phyloP scores from a whole-genome alignment of 495 filamentous ascomycete species.

The Neurospora tetrasperma region DNA sequence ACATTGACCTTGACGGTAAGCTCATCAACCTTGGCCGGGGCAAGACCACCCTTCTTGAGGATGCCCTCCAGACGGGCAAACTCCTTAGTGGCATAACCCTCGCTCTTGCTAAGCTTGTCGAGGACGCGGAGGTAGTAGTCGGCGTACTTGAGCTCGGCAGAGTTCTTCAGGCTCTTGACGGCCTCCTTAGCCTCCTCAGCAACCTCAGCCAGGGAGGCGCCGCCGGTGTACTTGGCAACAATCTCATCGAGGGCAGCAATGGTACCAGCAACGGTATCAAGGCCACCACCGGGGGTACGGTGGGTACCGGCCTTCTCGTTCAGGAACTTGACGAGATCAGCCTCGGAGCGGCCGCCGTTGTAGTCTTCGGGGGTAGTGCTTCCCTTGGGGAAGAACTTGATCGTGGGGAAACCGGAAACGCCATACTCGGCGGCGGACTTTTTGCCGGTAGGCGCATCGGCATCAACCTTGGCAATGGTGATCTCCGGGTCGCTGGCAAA shows the following conservation, averaged over 20 bases:
- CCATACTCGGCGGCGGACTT: slow-evolving; percentile 65
- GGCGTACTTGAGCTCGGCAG: slow-evolving; percentile 58
- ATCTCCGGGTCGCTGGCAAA: slow-evolving; percentile 68
- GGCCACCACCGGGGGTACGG: slow-evolving; percentile 70
- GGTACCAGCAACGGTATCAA: slow-evolving; percentile 73
- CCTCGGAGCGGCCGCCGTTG: slow-evolving; percentile 67
- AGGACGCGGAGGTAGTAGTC: slow-evolving; percentile 89
- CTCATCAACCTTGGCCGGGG: slow-evolving; percentile 82
- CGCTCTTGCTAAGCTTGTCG: slow-evolving; percentile 66
- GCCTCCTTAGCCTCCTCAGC: slow-evolving; percentile 58
- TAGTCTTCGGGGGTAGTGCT: slow-evolving; percentile 64
- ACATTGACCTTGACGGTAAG: slow-evolving; percentile 81
- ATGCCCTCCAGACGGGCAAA: slow-evolving; percentile 67
- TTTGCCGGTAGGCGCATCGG: slow-evolving; percentile 76
- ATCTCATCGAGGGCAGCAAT: slow-evolving; percentile 66
- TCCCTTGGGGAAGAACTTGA: slow-evolving; percentile 95
- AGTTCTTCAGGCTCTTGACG: slow-evolving; percentile 53
- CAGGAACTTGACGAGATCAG: slow-evolving; percentile 67
- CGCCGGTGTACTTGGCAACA: slow-evolving; percentile 54
- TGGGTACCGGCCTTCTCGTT: slow-evolving; percentile 86
- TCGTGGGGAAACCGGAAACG: slow-evolving; percentile 82
- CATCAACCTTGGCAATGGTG: slow-evolving; percentile 88
- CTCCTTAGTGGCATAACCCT: slow-evolving; percentile 79
- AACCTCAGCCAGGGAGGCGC: slow-evolving; percentile 45
- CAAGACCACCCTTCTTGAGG: slow-evolving; percentile 74